These are phyloP conservation scores for Huntiella omanensis DNA, from an alignment of 2,329 filamentous ascomycete species.

Conservation along the genomic window DNA sequence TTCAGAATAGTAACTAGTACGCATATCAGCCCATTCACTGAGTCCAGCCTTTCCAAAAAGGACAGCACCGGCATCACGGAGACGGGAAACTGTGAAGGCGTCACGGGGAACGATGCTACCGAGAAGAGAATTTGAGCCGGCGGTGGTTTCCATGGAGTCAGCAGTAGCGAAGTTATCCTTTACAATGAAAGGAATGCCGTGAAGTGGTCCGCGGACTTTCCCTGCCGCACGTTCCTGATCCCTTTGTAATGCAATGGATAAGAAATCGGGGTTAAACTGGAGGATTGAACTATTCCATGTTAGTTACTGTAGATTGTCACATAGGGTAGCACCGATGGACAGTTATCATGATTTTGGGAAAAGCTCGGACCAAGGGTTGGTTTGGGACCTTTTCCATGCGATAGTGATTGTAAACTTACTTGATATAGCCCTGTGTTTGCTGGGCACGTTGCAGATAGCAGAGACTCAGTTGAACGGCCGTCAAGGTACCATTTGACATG, in stretches of 20 bases:
- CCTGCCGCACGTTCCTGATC: slow-evolving; percentile 41
- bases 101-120: slow-evolving; percentile 50
- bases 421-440: slow-evolving; percentile 46
- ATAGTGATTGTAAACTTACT: slow-evolving; percentile 22
- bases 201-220: slow-evolving; percentile 42
- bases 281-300: slow-evolving; percentile 30
- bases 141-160: slow-evolving; percentile 56
- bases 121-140: slow-evolving; percentile 47
- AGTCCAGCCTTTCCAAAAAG: slow-evolving; percentile 53
- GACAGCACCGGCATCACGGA: slow-evolving; percentile 47
- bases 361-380: too few relatives aligned
- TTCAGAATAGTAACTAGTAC: slow-evolving; percentile 46
- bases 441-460: slow-evolving; percentile 43
- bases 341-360: background rate
- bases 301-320: background rate
- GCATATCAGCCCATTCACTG: slow-evolving; percentile 59
- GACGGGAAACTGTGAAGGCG: slow-evolving; percentile 39
- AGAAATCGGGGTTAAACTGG: slow-evolving; percentile 48
- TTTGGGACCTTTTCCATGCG: too few relatives aligned
- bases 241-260: slow-evolving; percentile 38
- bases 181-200: slow-evolving; percentile 57
- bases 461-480: slow-evolving; percentile 35
- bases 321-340: too few relatives aligned
- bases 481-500: slow-evolving; percentile 34
- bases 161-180: slow-evolving; percentile 56